Evolutionary conservation across 2,329 filamentous ascomycete species (phyloP).

Genomic region (Intubia oerlemansii): DNA sequence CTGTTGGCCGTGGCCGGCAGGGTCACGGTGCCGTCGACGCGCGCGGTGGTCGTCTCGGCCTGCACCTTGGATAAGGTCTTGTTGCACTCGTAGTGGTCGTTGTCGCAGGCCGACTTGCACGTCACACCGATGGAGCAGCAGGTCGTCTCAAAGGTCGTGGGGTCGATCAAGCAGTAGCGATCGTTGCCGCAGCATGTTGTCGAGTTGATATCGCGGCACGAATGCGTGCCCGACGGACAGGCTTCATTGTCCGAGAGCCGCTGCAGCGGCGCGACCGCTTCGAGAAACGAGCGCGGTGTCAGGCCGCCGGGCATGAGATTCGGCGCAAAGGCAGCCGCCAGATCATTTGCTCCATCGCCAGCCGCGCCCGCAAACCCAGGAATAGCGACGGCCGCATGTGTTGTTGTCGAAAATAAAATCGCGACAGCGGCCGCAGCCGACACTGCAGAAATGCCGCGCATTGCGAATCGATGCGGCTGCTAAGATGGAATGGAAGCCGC

Average conservation of each 20-base stretch:
- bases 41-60: conserved; percentile 5
- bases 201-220: conserved; percentile 11
- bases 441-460: too few relatives aligned
- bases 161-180: conserved; percentile 14
- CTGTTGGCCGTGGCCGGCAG: conserved; percentile 2
- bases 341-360: too few relatives aligned
- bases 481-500: too few relatives aligned
- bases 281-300: conserved; percentile 3
- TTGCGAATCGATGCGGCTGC: too few relatives aligned
- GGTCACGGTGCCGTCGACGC: neutral
- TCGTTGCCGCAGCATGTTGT: conserved; percentile 10
- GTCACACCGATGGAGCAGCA: conserved; percentile 14
- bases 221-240: conserved; percentile 6
- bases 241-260: neutral
- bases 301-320: too few relatives aligned
- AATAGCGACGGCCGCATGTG: too few relatives aligned
- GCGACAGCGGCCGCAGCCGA: too few relatives aligned
- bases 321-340: too few relatives aligned
- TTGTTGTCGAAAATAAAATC: too few relatives aligned
- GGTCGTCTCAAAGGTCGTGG: conserved; percentile 5
- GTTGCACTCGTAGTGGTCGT: conserved; percentile 12
- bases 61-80: too few relatives aligned
- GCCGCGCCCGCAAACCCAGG: too few relatives aligned
- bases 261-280: conserved; percentile 3
- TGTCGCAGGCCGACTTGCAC: conserved; percentile 13